A percentile compares a stretch with the other conserved stretches of the same genome.
Conservation (phyloP, 352 stramenopile species). For the Phytophthora idaei region DNA sequence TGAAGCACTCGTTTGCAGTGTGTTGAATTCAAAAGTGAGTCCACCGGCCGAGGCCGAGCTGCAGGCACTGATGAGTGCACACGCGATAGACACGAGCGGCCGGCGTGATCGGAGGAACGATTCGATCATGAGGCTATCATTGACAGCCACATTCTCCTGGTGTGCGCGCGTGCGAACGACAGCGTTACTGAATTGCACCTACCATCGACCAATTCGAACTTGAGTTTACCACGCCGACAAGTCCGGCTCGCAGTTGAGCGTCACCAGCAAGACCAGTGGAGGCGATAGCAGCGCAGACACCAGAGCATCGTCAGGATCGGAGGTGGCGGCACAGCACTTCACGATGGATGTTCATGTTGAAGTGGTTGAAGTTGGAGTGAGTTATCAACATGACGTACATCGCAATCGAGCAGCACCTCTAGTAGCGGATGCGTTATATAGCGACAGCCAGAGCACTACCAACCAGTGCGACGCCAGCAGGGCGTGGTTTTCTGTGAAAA, state of each 20-base stretch:
- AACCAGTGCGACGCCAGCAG: no score
- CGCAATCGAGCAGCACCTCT: conserved; percentile 1
- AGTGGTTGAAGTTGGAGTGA: conserved; percentile 26
- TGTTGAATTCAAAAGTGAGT: conserved; percentile 33
- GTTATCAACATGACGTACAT: conserved; percentile 22
- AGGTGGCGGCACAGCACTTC: neutral
- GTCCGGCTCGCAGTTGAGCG: neutral
- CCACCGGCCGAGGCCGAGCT: neutral
- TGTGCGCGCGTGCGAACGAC: neutral
- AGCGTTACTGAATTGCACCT: neutral
- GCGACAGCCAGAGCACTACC: no score
- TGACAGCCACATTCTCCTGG: neutral
- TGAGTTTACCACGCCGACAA: neutral
- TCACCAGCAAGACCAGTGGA: no score
- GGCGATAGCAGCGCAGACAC: conserved; percentile 22
- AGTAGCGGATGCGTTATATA: no score
- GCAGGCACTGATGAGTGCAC: neutral
- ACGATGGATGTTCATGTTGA: conserved; percentile 16
- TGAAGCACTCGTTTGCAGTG: neutral
- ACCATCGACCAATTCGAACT: neutral
- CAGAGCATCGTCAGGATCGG: conserved; percentile 41
- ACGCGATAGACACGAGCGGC: conserved; percentile 17
- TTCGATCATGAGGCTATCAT: conserved; percentile 1
- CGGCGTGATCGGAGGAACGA: conserved; percentile 21
- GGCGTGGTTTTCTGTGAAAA: no score